Evolutionary conservation across 495 filamentous ascomycete species (phyloP).

Genomic region (Penicillium waksmanii): DNA sequence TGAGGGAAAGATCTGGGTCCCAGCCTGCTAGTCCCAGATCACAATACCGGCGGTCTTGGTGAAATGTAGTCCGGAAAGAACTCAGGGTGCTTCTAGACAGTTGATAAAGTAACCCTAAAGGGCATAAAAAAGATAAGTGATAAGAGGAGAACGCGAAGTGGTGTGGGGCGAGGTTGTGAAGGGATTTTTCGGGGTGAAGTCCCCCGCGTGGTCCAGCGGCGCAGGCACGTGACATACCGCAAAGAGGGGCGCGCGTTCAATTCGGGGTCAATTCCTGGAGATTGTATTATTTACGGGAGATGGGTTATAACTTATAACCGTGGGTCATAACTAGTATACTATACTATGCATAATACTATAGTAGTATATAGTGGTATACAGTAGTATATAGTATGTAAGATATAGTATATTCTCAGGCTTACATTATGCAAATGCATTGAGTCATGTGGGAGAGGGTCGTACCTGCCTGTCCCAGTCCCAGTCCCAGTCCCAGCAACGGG

Average conservation of each 20-base stretch:
- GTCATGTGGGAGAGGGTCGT: neutral
- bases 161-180: slow-evolving; percentile 17
- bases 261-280: neutral
- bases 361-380: no score
- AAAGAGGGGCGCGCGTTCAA: slow-evolving; percentile 19
- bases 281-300: no score
- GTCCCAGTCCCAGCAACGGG: neutral
- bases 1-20: neutral
- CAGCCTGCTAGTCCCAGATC: neutral
- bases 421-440: neutral
- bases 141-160: slow-evolving; percentile 12
- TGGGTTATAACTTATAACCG: no score
- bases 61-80: no score
- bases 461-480: neutral
- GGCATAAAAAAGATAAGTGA: slow-evolving; percentile 19
- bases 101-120: no score
- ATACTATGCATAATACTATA: no score
- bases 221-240: slow-evolving; percentile 25
- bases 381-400: neutral
- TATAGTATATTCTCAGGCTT: neutral
- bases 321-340: neutral
- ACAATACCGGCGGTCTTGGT: no score
- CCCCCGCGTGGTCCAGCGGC: slow-evolving; percentile 34
- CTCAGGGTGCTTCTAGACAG: no score
- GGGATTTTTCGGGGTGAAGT: slow-evolving; percentile 11